These are phyloP conservation scores for Brasenia schreberi DNA, from an alignment of 164 flowering plant species.

Conservation along the genomic window DNA sequence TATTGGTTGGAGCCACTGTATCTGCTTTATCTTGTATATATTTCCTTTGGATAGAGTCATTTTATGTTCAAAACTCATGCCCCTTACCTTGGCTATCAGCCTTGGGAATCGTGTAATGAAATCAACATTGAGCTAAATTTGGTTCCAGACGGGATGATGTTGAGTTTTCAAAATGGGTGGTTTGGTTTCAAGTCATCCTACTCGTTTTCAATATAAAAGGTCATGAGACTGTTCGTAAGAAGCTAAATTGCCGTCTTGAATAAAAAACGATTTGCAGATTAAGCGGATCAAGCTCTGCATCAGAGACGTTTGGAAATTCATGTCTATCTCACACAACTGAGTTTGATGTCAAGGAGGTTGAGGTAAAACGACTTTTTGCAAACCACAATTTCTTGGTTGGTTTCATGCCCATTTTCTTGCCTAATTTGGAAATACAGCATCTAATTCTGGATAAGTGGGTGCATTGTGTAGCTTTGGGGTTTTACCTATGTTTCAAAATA, in stretches of 20 bases:
- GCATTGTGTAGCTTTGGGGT: slow-evolving; percentile 75
- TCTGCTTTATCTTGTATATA: no score
- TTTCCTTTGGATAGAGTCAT: no score
- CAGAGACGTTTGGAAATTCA: slow-evolving; percentile 92
- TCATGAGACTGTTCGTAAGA: no score
- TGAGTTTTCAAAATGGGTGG: no score
- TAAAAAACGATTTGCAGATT: slow-evolving; percentile 23
- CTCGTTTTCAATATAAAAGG: no score
- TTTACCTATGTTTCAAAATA: slow-evolving; percentile 71
- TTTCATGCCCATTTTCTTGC: neutral
- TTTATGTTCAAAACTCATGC: no score
- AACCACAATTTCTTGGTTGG: neutral
- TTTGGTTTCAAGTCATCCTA: no score
- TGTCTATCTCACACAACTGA: slow-evolving; percentile 72
- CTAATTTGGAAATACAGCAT: neutral
- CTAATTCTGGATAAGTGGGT: neutral
- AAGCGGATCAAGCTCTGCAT: slow-evolving; percentile 80
- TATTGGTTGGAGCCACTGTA: no score
- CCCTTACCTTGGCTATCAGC: no score
- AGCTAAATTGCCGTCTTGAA: neutral
- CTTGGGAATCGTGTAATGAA: no score
- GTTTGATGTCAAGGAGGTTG: slow-evolving; percentile 86
- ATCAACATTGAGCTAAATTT: no score
- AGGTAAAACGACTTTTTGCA: slow-evolving; percentile 30
- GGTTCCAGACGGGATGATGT: no score